Base-by-base conservation (phyloP, 306 rosid species). In the Inga leiocalycina region DNA sequence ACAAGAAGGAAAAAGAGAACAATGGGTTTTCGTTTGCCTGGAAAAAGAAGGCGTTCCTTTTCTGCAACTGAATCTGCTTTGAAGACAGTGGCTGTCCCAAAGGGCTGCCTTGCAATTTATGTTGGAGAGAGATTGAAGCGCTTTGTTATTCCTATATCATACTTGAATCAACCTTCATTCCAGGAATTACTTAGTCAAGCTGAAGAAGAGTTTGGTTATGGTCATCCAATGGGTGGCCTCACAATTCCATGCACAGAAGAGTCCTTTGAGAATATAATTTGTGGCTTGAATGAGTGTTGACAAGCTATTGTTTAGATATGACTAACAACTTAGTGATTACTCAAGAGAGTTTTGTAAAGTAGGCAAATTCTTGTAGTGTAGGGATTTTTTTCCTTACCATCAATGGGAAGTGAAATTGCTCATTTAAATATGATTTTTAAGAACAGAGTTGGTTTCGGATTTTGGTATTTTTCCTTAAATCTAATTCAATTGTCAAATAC, bases 21-120 rank as follows among this genome's bases (percentile, higher is more conserved):
- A 37, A 85, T 79, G 89, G 84, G 80, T 11, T 80, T 86, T 49
- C 85, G 41, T 71, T 81, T 90, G 39, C 82, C 80, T 4, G 37
- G 65, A 64, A 49, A 79, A 32, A 27, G 56, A 84, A 65, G 49
- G 83, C n/a, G 44, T 32, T 77, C 80, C 13, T 52, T 19, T 14
- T 3, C 39, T 32, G 27, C 76, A 51, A 78, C 49, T 22, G 14
- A 59, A 59, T 22, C 51, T 54, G 24, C 81, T 72, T 46, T 79
- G 24, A 85, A 52, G 46, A 69, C 39, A 22, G 61, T 34, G 35
- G 62, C 82, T 52, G 61, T 54, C 24, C 3, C 61, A 6, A 54
- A 54, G 61, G 61, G 61, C 24, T 54, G 19, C 22, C 30, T 57
- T n/a, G 30, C 64, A 57, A 13, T 57, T 19, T 57, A 57, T 57